phyloP scores from a whole-genome alignment of 805 yeast species.

The Barnettozyma botsteinii region DNA sequence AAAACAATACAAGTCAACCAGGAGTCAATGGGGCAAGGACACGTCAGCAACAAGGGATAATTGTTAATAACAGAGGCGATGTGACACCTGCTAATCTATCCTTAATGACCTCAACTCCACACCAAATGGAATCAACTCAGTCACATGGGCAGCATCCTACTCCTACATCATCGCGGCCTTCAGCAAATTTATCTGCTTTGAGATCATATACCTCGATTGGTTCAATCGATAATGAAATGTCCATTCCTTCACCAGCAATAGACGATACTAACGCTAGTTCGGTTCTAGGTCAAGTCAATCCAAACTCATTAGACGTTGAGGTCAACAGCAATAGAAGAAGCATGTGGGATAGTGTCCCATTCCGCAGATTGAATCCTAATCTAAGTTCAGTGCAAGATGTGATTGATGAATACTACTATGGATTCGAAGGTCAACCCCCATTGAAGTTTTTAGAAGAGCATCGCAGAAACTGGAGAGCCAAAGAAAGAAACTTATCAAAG shows the following conservation, averaged over 20 bases:
- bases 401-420: slow-evolving; percentile 25
- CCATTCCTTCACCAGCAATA: slow-evolving; percentile 4
- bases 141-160: too few relatives aligned
- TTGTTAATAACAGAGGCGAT: too few relatives aligned
- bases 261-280: slow-evolving; percentile 7
- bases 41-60: too few relatives aligned
- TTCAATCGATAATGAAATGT: slow-evolving; percentile 5
- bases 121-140: not conserved
- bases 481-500: slow-evolving; percentile 23
- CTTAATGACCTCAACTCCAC: too few relatives aligned
- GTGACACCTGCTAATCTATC: too few relatives aligned
- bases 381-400: slow-evolving; percentile 25
- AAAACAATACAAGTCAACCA: too few relatives aligned
- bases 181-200: slow-evolving; percentile 3
- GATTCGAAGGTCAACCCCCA: slow-evolving; percentile 26
- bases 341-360: slow-evolving; percentile 18
- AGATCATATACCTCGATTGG: slow-evolving; percentile 7
- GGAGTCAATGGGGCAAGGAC: too few relatives aligned
- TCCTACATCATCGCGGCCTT: not conserved
- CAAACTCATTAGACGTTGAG: slow-evolving; percentile 6
- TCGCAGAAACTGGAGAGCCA: slow-evolving; percentile 25
- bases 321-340: slow-evolving; percentile 13
- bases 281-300: not conserved
- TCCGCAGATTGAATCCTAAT: slow-evolving; percentile 20
- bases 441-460: slow-evolving; percentile 23